phyloP scores from a whole-genome alignment of 106 monocot species.

The Apostasia shenzhenica region DNA sequence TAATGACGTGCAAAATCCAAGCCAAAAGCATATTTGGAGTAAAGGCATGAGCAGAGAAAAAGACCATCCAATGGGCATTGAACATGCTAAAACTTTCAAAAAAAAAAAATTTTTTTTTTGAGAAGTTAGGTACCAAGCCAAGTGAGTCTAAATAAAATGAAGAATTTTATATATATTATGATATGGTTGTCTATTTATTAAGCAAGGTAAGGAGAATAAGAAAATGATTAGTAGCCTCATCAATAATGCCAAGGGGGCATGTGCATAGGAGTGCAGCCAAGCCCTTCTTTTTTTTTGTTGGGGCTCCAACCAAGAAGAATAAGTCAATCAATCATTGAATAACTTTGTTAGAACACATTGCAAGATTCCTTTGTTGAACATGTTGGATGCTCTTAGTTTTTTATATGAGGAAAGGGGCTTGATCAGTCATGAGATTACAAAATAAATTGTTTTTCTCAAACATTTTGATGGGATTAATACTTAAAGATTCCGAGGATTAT shows the following conservation, averaged over 20 bases:
- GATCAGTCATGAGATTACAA: not conserved
- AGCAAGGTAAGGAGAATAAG: not conserved
- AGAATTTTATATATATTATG: too few species aligned
- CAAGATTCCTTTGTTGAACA: too few species aligned
- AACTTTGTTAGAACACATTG: not conserved
- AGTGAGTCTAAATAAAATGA: not conserved
- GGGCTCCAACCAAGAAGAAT: not conserved
- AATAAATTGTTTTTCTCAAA: too few species aligned
- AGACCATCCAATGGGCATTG: not conserved
- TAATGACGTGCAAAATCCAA: slow-evolving; percentile 14
- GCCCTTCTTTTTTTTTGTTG: not conserved
- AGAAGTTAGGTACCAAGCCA: not conserved
- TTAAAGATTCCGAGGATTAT: too few species aligned
- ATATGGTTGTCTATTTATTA: not conserved
- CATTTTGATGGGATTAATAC: too few species aligned
- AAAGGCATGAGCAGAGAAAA: not conserved
- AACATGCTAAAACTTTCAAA: not conserved
- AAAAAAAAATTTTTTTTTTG: not conserved
- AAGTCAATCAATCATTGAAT: slow-evolving; percentile 14
- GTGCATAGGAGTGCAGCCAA: not conserved
- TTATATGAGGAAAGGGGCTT: not conserved
- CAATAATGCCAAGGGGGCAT: not conserved
- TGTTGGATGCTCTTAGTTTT: slow-evolving; percentile 4
- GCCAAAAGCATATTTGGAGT: slow-evolving; percentile 2
- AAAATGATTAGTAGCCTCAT: not conserved